Percentiles rank a stretch among this genome's conserved stretches.
Evolutionary conservation across 768 basidiomycete genomes (phyloP).

Genomic region (Russula abietina): DNA sequence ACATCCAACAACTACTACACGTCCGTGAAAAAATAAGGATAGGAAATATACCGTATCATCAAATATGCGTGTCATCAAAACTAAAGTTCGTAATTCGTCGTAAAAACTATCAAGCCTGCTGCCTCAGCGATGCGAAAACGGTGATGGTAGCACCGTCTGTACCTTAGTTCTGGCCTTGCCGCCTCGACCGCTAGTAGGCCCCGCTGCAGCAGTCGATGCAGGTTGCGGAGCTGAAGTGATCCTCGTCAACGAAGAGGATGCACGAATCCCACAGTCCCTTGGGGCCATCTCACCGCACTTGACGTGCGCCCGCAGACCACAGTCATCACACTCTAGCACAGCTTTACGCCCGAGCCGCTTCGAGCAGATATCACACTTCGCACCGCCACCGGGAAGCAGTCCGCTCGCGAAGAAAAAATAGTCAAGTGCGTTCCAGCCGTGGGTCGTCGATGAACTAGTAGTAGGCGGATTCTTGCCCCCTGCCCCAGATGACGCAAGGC

Average conservation of each 20-base stretch:
- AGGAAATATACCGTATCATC: no score
- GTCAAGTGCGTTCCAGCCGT: conserved; percentile 71
- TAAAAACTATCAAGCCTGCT: background rate
- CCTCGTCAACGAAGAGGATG: conserved; percentile 20
- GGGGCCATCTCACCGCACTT: conserved; percentile 85
- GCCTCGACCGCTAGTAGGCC: background rate
- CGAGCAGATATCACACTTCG: conserved; percentile 76
- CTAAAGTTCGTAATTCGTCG: conserved; percentile 1
- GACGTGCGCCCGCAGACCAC: conserved; percentile 76
- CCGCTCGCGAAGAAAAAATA: conserved; percentile 65
- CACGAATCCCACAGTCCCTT: conserved; percentile 65
- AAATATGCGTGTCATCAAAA: background rate
- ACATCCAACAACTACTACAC: background rate
- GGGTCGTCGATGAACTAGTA: background rate
- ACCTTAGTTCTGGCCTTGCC: conserved; percentile 1
- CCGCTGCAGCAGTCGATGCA: background rate
- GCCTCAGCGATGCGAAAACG: conserved; percentile 10
- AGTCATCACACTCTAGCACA: conserved; percentile 83
- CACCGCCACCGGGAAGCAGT: conserved; percentile 41
- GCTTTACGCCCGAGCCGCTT: conserved; percentile 87
- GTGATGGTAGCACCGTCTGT: conserved; percentile 10
- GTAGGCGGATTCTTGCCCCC: background rate
- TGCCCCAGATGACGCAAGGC: conserved; percentile 30
- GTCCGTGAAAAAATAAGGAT: background rate
- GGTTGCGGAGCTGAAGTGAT: conserved; percentile 1